Evolutionary conservation across 176 grass and related monocot genomes (phyloP).

Genomic region (Alopecurus myosuroides): DNA sequence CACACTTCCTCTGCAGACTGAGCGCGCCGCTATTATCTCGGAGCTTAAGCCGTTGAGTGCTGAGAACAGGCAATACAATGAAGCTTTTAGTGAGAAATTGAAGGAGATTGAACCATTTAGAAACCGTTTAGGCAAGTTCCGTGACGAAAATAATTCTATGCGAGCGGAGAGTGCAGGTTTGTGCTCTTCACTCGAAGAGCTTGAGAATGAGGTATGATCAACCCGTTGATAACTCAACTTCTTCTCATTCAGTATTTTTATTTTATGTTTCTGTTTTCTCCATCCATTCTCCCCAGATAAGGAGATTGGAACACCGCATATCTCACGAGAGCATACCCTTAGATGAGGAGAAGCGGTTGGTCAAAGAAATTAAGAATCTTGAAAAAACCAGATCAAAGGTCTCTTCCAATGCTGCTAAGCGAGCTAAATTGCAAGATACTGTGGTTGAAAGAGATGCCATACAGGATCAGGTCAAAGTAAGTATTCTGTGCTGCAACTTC

Average conservation of each 20-base stretch:
- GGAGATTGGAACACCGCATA: constrained; percentile 73
- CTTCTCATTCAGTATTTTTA: neutral
- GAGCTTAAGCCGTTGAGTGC: constrained; percentile 68
- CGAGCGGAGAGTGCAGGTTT: constrained; percentile 73
- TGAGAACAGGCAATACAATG: constrained; percentile 71
- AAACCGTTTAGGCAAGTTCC: constrained; percentile 71
- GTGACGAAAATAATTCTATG: constrained; percentile 72
- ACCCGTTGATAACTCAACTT: neutral
- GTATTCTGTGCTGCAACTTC: constrained; percentile 18
- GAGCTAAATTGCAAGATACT: constrained; percentile 72
- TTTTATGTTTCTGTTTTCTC: constrained; percentile 25
- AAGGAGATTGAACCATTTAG: constrained; percentile 80
- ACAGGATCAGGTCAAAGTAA: constrained; percentile 94
- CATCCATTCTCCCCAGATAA: constrained; percentile 49
- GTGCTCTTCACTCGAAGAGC: constrained; percentile 91
- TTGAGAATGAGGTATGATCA: constrained; percentile 66
- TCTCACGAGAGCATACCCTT: constrained; percentile 89
- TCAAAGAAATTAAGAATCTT: constrained; percentile 90
- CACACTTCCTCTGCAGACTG: constrained; percentile 46
- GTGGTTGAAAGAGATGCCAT: constrained; percentile 76
- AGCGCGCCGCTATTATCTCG: constrained; percentile 51
- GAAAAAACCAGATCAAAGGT: constrained; percentile 85
- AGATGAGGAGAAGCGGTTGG: constrained; percentile 75
- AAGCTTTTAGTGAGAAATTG: constrained; percentile 63
- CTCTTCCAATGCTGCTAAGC: constrained; percentile 58